Evolutionary conservation across 2,329 filamentous ascomycete species (phyloP).

Genomic region (Septoria linicola): DNA sequence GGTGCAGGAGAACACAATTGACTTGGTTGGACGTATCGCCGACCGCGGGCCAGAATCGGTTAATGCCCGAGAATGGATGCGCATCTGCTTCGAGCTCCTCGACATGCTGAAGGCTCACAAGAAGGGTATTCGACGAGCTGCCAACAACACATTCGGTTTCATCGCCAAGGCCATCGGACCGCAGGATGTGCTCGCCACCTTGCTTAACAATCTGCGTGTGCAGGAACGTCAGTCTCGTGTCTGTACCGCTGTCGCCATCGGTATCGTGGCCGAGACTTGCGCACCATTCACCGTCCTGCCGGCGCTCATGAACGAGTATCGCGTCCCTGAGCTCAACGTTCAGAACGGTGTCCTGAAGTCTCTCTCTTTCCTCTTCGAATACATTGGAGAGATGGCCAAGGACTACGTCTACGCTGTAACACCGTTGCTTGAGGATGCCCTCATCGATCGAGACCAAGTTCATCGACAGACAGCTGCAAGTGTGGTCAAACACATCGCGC

Average conservation of each 20-base stretch:
- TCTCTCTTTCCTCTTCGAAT: constrained; percentile 95
- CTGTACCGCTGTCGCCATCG: constrained; percentile 96
- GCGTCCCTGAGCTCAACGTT: constrained; percentile 95
- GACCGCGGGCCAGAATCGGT: constrained; percentile 95
- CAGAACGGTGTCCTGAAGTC: constrained; percentile 98
- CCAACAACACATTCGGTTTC: constrained; percentile 99
- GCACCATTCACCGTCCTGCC: constrained; percentile 98
- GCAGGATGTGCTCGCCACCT: constrained; percentile 90
- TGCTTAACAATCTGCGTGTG: constrained; percentile 94
- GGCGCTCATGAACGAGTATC: constrained; percentile 98
- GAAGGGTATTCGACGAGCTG: constrained; percentile 95
- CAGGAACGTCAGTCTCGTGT: constrained; percentile 98
- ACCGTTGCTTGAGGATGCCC: constrained; percentile 89
- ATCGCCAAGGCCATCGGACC: constrained; percentile 99
- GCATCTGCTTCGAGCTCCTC: constrained; percentile 96
- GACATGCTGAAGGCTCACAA: constrained; percentile 99
- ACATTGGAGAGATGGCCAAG: constrained; percentile 98
- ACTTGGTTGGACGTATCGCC: constrained; percentile 94
- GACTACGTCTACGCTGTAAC: constrained; percentile 99
- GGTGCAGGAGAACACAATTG: constrained; percentile 98
- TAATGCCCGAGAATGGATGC: constrained; percentile 98
- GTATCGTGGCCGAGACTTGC: constrained; percentile 97
- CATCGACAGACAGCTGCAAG: constrained; percentile 94
- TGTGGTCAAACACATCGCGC: constrained; percentile 95
- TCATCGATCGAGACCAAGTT: constrained; percentile 97